These are phyloP conservation scores for Dictyostelium gargantuum DNA, from an alignment of 208 protist genomes.

Conservation along the genomic window DNA sequence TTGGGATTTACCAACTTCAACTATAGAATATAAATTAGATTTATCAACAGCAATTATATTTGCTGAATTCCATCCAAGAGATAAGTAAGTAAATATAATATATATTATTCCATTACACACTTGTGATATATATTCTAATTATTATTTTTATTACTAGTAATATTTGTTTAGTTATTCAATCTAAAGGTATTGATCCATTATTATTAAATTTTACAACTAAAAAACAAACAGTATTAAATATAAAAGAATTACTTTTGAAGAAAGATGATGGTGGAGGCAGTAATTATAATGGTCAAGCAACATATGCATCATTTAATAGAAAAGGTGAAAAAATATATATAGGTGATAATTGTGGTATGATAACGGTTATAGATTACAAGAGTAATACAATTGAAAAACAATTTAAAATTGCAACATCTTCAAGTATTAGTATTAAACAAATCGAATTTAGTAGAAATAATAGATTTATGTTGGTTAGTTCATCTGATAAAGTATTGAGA, in stretches of 20 bases:
- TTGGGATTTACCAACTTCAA: conserved; percentile 74
- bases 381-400: neutral
- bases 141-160: neutral
- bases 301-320: conserved; percentile 13
- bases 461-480: conserved; percentile 70
- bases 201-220: neutral
- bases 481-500: conserved; percentile 69
- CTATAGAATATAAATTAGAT: conserved; percentile 20
- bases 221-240: neutral
- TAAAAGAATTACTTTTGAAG: neutral
- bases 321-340: conserved; percentile 37
- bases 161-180: neutral
- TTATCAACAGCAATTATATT: conserved; percentile 40
- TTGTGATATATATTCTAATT: neutral
- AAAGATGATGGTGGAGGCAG: neutral
- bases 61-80: conserved; percentile 72
- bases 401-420: conserved; percentile 18
- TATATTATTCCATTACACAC: neutral
- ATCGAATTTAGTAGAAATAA: conserved; percentile 73
- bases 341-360: conserved; percentile 39
- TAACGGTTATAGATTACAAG: neutral
- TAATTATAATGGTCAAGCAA: neutral
- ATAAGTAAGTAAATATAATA: conserved; percentile 41
- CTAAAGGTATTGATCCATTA: neutral
- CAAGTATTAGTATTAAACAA: conserved; percentile 59